Base-by-base conservation (phyloP, 176 grass and related monocot species). In the Oryza meridionalis region DNA sequence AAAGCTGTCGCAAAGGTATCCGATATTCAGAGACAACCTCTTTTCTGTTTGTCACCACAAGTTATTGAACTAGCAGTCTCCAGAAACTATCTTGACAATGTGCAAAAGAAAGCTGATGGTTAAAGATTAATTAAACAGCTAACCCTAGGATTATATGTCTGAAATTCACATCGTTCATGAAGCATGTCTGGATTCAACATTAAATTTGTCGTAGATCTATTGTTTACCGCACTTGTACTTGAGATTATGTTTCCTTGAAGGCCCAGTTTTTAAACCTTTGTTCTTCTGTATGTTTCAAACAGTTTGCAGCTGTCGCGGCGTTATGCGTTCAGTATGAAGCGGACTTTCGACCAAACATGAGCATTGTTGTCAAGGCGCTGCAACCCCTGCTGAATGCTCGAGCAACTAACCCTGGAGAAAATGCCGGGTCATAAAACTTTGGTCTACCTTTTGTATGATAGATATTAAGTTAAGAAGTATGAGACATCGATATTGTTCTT, bases 321-420 rank as follows among this genome's bases (percentile, higher is more conserved):
- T 81, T 94, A 43, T 94, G 90, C n/a, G 93, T 94, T 73, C 93
- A 94, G 78, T 94, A 94, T 16, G 93, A 94, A 81, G 93, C 93
- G 2, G 93, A 94, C 17, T 94, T 94, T 68, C 70, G 93, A 69
- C 90, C 93, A 21, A 94, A 94, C 79, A 94, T 94, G 93, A 92
- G 90, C 76, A 94, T 94, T 5, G 93, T 94, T 1, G 93, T 94
- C 66, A 94, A 94, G 78, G 93, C 93, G 0, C 90, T 94, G 31
- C 93, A 92, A 24, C 93, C 93, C 37, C 72, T 94, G 70, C 76
- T 94, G 59, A 94, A 94, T 45, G 88, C 93, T 0, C 93, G 93
- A 35, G 73, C 87, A 32, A 19, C 78, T n/a, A 77, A 90, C 65
- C 75, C 79, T 0, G 82, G 90, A 19, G 82, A 86, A 70, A 44